phyloP scores from a whole-genome alignment of 108 stramenopile genomes.

The Poteriospumella lacustris region DNA sequence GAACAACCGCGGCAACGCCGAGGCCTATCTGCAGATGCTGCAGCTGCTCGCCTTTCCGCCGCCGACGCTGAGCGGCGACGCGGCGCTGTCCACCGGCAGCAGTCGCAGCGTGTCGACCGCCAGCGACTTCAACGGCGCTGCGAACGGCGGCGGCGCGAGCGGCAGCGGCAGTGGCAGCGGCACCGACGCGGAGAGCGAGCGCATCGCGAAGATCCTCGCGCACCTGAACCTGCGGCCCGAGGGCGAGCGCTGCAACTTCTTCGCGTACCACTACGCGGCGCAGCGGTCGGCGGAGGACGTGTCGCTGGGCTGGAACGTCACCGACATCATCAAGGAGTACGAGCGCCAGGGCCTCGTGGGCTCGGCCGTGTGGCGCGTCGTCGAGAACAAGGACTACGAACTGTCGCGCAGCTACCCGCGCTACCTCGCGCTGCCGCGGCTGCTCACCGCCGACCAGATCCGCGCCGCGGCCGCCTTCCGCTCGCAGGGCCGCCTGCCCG shows the following conservation, averaged over 20 bases:
- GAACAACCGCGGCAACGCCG: neutral
- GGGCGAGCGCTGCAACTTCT: no score
- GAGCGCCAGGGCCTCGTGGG: neutral
- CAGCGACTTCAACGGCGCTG: no score
- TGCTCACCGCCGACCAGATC: neutral
- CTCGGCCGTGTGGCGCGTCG: neutral
- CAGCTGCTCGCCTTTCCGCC: neutral
- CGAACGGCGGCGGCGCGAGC: no score
- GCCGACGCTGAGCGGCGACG: no score
- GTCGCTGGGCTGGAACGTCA: constrained; percentile 10
- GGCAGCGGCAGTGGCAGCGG: no score
- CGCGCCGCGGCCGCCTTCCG: constrained; percentile 37
- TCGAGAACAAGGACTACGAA: neutral
- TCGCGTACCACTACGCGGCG: no score
- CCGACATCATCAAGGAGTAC: constrained; percentile 12
- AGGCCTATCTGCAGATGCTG: neutral
- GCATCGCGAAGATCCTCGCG: no score
- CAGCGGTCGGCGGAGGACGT: no score
- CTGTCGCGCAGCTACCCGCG: neutral
- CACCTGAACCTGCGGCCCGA: no score
- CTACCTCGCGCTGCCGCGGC: neutral
- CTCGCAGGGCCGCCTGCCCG: constrained; percentile 27
- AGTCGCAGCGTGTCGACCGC: no score
- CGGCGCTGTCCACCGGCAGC: no score
- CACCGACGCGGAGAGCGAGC: no score